Percentiles rank a stretch among this genome's conserved stretches.
These are phyloP conservation scores for Fusarium secorum DNA, from an alignment of 2,329 filamentous ascomycete species.

Conservation along the genomic window DNA sequence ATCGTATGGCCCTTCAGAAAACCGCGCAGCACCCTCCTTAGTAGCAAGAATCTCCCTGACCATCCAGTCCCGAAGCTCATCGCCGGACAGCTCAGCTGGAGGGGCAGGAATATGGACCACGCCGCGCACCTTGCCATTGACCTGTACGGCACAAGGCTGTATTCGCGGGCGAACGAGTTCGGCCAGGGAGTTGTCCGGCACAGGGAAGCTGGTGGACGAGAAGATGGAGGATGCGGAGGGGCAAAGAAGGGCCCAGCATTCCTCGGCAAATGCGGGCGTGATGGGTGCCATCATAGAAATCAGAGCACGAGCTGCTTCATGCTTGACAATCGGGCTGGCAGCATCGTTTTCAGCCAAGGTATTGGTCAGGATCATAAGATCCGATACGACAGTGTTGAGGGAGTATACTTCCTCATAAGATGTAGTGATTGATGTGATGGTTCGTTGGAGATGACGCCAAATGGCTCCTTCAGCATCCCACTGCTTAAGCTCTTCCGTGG, in stretches of 20 bases:
- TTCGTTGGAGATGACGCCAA: constrained; percentile 72
- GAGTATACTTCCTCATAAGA: constrained; percentile 77
- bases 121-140: constrained; percentile 81
- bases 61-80: constrained; percentile 66
- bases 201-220: constrained; percentile 65
- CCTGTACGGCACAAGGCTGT: constrained; percentile 71
- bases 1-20: constrained; percentile 56
- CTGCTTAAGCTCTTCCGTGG: constrained; percentile 44
- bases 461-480: constrained; percentile 60
- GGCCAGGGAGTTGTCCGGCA: constrained; percentile 56
- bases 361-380: constrained; percentile 85
- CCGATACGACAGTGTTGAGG: constrained; percentile 84
- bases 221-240: constrained; percentile 52
- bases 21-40: constrained; percentile 65
- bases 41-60: constrained; percentile 67
- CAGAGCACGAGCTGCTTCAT: constrained; percentile 62
- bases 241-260: constrained; percentile 74
- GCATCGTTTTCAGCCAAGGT: constrained; percentile 58
- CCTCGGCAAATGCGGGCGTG: constrained; percentile 80
- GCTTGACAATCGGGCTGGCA: constrained; percentile 54
- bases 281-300: constrained; percentile 80
- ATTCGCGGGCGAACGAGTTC: constrained; percentile 59
- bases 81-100: constrained; percentile 50
- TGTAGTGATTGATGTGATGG: constrained; percentile 70
- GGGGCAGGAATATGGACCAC: constrained; percentile 69